phyloP scores from a whole-genome alignment of 768 basidiomycete species.

The Xerocomellus chrysenteron region DNA sequence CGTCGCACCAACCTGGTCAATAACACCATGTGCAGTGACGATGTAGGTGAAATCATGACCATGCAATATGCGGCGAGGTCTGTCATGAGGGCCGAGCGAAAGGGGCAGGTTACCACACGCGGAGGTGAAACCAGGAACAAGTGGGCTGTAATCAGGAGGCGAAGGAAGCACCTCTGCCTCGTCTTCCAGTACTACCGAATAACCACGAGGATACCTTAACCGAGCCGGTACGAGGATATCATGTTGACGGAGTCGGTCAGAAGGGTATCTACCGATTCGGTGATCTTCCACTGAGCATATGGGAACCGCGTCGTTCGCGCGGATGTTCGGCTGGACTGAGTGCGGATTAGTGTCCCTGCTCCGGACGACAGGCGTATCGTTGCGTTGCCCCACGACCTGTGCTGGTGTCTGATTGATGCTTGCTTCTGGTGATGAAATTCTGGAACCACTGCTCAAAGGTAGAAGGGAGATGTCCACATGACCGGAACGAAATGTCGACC shows the following conservation, averaged over 20 bases:
- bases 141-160: neutral
- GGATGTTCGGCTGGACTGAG: neutral
- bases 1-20: slow-evolving; percentile 31
- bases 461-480: slow-evolving; percentile 13
- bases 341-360: neutral
- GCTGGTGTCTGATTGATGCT: neutral
- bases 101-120: slow-evolving; percentile 7
- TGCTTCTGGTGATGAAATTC: neutral
- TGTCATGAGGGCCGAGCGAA: slow-evolving; percentile 35
- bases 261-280: neutral
- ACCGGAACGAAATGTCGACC: slow-evolving; percentile 30
- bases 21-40: slow-evolving; percentile 41
- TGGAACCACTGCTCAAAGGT: neutral
- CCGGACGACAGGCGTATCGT: neutral
- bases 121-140: neutral
- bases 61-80: slow-evolving; percentile 39
- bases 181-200: neutral
- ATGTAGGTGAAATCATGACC: slow-evolving; percentile 19
- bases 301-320: neutral
- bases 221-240: neutral
- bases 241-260: neutral
- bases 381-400: neutral
- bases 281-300: neutral
- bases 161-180: neutral
- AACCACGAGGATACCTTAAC: neutral